Evolutionary conservation across 257 asterid species (phyloP).

Genomic region (Penstemon newberryi): DNA sequence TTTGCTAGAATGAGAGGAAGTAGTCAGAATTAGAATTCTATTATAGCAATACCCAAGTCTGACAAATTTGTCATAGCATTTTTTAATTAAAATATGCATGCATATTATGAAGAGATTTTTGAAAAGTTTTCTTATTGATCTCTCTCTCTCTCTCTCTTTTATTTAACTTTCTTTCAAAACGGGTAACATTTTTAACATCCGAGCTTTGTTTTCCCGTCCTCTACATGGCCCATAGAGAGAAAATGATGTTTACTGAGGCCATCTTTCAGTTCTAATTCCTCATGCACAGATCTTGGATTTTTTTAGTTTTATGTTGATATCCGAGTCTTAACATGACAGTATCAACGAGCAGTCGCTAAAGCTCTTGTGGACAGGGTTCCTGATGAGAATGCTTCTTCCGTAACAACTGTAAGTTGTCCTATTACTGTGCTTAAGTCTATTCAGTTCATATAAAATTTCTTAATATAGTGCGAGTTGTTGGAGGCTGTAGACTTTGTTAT

Average conservation of each 20-base stretch:
- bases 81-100: too few species aligned
- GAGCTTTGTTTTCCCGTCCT: too few species aligned
- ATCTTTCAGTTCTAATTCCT: neutral
- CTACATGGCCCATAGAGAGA: too few species aligned
- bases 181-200: too few species aligned
- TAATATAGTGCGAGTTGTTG: constrained; percentile 14
- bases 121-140: too few species aligned
- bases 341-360: constrained; percentile 88
- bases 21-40: too few species aligned
- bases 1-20: too few species aligned
- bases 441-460: neutral
- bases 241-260: neutral
- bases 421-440: constrained; percentile 14
- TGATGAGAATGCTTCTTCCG: constrained; percentile 74
- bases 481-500: constrained; percentile 14
- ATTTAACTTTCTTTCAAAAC: too few species aligned
- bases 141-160: too few species aligned
- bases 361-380: constrained; percentile 91
- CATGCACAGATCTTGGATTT: neutral
- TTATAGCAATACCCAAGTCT: too few species aligned
- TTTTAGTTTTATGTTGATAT: constrained; percentile 19
- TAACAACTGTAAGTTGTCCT: constrained; percentile 61
- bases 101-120: too few species aligned
- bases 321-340: constrained; percentile 51
- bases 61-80: too few species aligned